A percentile compares a stretch with the other conserved stretches of the same genome.
phyloP scores from a whole-genome alignment of 495 filamentous ascomycete genomes.

The Talaromyces borbonicus region DNA sequence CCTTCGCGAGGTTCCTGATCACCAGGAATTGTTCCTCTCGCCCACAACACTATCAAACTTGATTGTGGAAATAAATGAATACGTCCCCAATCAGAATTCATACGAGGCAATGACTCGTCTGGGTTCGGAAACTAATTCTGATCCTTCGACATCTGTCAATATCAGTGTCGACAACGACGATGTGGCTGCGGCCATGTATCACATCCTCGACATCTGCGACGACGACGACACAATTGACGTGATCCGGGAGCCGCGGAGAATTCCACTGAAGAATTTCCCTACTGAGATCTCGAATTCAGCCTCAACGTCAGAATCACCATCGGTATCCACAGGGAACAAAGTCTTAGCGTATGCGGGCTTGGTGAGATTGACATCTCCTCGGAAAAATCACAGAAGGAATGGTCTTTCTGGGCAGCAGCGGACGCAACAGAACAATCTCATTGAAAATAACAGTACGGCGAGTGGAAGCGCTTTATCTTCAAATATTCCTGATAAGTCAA shows the following conservation, averaged over 20 bases:
- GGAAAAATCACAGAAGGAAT: constrained; percentile 8
- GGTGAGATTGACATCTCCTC: constrained; percentile 20
- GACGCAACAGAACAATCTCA: background rate
- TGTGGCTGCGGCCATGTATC: constrained; percentile 54
- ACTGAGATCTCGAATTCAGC: no score
- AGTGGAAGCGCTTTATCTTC: constrained; percentile 5
- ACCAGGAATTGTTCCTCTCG: constrained; percentile 91
- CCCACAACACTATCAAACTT: constrained; percentile 64
- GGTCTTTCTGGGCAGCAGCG: background rate
- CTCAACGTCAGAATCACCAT: no score
- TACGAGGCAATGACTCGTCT: constrained; percentile 18
- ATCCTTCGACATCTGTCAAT: constrained; percentile 17
- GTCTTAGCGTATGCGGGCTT: constrained; percentile 23
- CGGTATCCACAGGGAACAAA: constrained; percentile 5
- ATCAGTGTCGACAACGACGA: constrained; percentile 35
- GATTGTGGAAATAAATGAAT: constrained; percentile 79
- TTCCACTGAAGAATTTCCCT: constrained; percentile 22
- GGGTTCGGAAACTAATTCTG: constrained; percentile 11
- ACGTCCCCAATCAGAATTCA: constrained; percentile 16
- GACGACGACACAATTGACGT: constrained; percentile 46
- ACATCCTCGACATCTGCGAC: constrained; percentile 70
- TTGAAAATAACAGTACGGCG: no score
- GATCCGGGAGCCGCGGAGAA: constrained; percentile 29
- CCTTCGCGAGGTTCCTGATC: constrained; percentile 83
- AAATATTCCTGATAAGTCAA: constrained; percentile 13